Evolutionary conservation across 2,329 filamentous ascomycete genomes (phyloP).

Genomic region (Penicillium polonicum): DNA sequence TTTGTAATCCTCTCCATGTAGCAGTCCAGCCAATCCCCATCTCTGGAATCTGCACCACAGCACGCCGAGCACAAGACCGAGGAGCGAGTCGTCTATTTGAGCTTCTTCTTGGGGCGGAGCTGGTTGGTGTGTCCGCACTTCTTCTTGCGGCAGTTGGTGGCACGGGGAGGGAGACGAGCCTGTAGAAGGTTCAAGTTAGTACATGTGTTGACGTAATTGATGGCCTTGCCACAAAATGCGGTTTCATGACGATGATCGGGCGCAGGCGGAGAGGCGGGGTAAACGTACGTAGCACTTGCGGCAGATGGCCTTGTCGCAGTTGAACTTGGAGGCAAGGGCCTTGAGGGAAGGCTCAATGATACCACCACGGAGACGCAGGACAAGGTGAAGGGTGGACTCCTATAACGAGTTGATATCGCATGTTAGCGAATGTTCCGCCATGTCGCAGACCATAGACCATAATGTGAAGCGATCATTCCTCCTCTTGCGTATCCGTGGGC

Average conservation of each 20-base stretch:
- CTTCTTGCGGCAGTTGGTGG: slow-evolving; percentile 99
- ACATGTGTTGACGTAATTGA: slow-evolving; percentile 8
- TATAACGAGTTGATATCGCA: slow-evolving; percentile 40
- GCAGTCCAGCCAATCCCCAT: slow-evolving; percentile 36
- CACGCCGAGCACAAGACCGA: slow-evolving; percentile 49
- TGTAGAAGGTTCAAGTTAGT: slow-evolving; percentile 24
- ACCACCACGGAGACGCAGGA: slow-evolving; percentile 98
- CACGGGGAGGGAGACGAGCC: slow-evolving; percentile 89
- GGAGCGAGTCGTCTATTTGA: slow-evolving; percentile 65
- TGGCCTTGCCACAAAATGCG: not conserved
- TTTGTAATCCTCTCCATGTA: slow-evolving; percentile 36
- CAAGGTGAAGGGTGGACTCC: slow-evolving; percentile 98
- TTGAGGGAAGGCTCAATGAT: slow-evolving; percentile 99
- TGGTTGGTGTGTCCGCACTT: slow-evolving; percentile 99
- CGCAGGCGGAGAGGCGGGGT: not conserved
- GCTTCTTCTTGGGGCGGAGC: slow-evolving; percentile 99
- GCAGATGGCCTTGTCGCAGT: slow-evolving; percentile 99
- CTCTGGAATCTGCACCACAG: slow-evolving; percentile 32
- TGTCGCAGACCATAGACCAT: not conserved
- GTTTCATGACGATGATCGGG: not conserved
- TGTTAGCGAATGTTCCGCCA: slow-evolving; percentile 33
- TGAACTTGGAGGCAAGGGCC: slow-evolving; percentile 98
- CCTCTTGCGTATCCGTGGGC: slow-evolving; percentile 12
- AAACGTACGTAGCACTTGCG: slow-evolving; percentile 97
- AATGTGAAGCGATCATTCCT: not conserved